Evolutionary conservation across 2,329 filamentous ascomycete genomes (phyloP).

Genomic region (Microdochium paspali): DNA sequence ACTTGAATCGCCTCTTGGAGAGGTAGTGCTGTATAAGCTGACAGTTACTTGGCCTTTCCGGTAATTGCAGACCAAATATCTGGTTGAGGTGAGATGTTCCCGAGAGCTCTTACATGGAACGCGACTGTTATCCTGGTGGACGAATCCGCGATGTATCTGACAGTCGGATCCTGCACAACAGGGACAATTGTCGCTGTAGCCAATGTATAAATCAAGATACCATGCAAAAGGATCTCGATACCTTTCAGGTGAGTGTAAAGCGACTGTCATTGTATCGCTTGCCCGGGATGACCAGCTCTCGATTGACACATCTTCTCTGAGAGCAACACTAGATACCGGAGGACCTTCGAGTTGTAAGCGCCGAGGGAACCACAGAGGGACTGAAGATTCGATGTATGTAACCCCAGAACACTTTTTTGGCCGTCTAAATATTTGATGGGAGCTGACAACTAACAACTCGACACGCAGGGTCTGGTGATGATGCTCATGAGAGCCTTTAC

Average conservation of each 20-base stretch:
- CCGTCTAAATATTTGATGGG: background rate
- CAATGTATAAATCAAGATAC: slow-evolving; percentile 62
- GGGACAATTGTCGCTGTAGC: slow-evolving; percentile 64
- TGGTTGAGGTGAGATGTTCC: background rate
- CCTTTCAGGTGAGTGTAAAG: slow-evolving; percentile 44
- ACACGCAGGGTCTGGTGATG: slow-evolving; percentile 46
- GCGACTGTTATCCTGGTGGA: too few species aligned
- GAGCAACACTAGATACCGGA: slow-evolving; percentile 30
- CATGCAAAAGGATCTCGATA: slow-evolving; percentile 58
- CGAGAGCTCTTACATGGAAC: background rate
- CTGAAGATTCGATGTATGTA: slow-evolving; percentile 39
- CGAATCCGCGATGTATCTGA: too few species aligned
- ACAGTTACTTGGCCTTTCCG: slow-evolving; percentile 48
- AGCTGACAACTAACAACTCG: slow-evolving; percentile 5
- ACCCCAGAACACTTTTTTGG: background rate
- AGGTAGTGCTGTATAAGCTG: slow-evolving; percentile 92
- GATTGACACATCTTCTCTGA: background rate
- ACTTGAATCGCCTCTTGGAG: slow-evolving; percentile 78
- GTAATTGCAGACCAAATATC: background rate
- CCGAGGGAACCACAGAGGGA: slow-evolving; percentile 23
- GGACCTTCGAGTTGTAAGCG: slow-evolving; percentile 25
- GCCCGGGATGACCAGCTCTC: background rate
- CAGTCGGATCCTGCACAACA: slow-evolving; percentile 13
- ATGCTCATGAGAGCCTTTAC: slow-evolving; percentile 62
- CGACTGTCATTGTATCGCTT: slow-evolving; percentile 1